Evolutionary conservation across 441 rosid species (phyloP), one percentile per base, ranked within the genome.

Genomic region (Populus trichocarpa): DNA sequence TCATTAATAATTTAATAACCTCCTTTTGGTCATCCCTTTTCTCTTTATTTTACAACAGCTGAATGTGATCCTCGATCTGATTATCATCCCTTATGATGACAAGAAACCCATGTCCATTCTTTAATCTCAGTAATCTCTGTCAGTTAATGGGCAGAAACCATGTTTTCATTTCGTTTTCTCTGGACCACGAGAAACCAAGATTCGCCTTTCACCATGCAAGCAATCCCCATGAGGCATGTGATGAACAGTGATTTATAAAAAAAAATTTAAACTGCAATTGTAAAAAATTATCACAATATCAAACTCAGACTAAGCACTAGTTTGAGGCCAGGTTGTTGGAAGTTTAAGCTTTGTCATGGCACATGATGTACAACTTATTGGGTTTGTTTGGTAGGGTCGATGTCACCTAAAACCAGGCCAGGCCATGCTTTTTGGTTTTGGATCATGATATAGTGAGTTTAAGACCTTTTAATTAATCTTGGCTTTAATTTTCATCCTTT

Each of bases 341-440:
- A 69, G 59, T 73, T 40, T 26, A 53, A 61, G 61, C 53, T 63
- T 74, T 13, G 70, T 63, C 40, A 36, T 26, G 82, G 78, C 90
- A 83, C 79, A 81, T 81, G 87, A 81, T 80, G 81, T 38, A 77
- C 83, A 80, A 67, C 73, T 75, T 73, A 65, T 25, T 69, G 71
- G 63, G 35, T 57, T 40, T 68, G 61, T 61, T 80, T 50, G 33
- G 80, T 83, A 81, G 85, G 86, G 83, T 59, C 79, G 8, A 26
- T 81, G 79, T 79, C 74, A 72, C 81, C 76, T 81, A 53, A 70
- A 26, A 80, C 65, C 78, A 75, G 83, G 83, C 85, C 81, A 78
- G 3, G 23, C 75, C 57, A 46, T 3, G 57, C 57, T 46, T 46
- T 46, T 46, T 46, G 59, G 30, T 65, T 67, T 78, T 42, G 67